These are phyloP conservation scores for Mercurialis annua DNA, from an alignment of 345 rosid genomes.

Conservation along the genomic window DNA sequence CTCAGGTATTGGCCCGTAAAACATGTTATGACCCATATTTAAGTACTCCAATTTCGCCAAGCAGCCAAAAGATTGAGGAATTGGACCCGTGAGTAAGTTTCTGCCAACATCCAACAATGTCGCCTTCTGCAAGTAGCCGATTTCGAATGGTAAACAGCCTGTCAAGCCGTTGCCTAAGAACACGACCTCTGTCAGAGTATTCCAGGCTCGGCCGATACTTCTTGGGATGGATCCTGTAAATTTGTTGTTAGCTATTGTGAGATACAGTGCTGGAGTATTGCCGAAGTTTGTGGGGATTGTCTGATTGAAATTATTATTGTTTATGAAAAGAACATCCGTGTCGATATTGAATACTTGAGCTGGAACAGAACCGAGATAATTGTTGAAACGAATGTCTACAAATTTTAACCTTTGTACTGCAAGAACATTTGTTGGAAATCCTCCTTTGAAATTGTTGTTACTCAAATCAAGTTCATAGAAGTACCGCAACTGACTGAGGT, in stretches of 20 bases:
- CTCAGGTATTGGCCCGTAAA: slow-evolving; percentile 27
- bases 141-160: slow-evolving; percentile 31
- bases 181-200: slow-evolving; percentile 18
- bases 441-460: slow-evolving; percentile 26
- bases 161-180: slow-evolving; percentile 25
- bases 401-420: slow-evolving; percentile 17
- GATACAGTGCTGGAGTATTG: slow-evolving; percentile 25
- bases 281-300: slow-evolving; percentile 25
- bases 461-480: slow-evolving; percentile 31
- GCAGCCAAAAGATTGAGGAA: slow-evolving; percentile 34
- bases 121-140: slow-evolving; percentile 18
- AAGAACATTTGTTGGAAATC: slow-evolving; percentile 24
- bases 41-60: slow-evolving; percentile 14
- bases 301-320: slow-evolving; percentile 22
- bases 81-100: slow-evolving; percentile 26
- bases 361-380: slow-evolving; percentile 18
- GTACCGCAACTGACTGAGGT: slow-evolving; percentile 12
- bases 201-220: slow-evolving; percentile 27
- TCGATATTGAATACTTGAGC: slow-evolving; percentile 24
- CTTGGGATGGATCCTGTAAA: slow-evolving; percentile 28
- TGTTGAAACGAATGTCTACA: slow-evolving; percentile 29
- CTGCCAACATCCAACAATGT: slow-evolving; percentile 24
- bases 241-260: slow-evolving; percentile 30
- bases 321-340: slow-evolving; percentile 28
- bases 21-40: slow-evolving; percentile 27